phyloP scores from a whole-genome alignment of 371 early-diverging fungal species.

The Apophysomyces variabilis region DNA sequence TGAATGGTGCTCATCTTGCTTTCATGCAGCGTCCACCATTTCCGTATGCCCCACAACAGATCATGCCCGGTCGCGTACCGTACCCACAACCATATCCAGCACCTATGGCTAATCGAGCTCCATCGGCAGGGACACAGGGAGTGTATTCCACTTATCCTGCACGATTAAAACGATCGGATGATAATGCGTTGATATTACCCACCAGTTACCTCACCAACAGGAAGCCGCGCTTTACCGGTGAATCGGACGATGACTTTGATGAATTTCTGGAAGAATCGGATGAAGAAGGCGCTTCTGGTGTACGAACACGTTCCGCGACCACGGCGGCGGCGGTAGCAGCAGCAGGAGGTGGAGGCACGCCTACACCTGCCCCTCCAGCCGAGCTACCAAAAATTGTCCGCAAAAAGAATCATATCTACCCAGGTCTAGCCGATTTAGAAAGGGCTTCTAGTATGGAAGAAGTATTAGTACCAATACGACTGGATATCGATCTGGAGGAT shows the following conservation, averaged over 20 bases:
- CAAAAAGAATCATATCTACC: conserved; percentile 39
- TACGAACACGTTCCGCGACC: conserved; percentile 18
- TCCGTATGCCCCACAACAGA: conserved; percentile 8
- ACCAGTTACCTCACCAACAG: conserved; percentile 38
- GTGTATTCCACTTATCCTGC: conserved; percentile 49
- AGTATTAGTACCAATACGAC: conserved; percentile 75
- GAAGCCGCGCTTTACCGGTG: conserved; percentile 36
- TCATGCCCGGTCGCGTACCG: conserved; percentile 2
- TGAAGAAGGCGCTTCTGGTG: conserved; percentile 32
- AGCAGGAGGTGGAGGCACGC: background rate
- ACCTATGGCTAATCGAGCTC: conserved; percentile 13
- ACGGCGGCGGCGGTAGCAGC: conserved; percentile 14
- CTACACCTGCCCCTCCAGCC: conserved; percentile 15
- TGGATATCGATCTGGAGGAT: conserved; percentile 84
- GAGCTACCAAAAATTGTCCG: conserved; percentile 34
- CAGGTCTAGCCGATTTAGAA: conserved; percentile 36
- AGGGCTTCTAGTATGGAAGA: conserved; percentile 66
- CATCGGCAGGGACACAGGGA: conserved; percentile 37
- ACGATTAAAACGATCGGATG: conserved; percentile 48
- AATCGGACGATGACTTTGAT: conserved; percentile 41
- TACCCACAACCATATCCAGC: conserved; percentile 20
- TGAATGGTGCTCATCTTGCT: conserved; percentile 8
- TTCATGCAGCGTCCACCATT: conserved; percentile 13
- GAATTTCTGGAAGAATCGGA: conserved; percentile 40
- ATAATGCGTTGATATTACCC: conserved; percentile 50